Percentiles rank a stretch among this genome's conserved stretches.
Conservation (phyloP, 306 rosid genomes). For the Vigna angularis region DNA sequence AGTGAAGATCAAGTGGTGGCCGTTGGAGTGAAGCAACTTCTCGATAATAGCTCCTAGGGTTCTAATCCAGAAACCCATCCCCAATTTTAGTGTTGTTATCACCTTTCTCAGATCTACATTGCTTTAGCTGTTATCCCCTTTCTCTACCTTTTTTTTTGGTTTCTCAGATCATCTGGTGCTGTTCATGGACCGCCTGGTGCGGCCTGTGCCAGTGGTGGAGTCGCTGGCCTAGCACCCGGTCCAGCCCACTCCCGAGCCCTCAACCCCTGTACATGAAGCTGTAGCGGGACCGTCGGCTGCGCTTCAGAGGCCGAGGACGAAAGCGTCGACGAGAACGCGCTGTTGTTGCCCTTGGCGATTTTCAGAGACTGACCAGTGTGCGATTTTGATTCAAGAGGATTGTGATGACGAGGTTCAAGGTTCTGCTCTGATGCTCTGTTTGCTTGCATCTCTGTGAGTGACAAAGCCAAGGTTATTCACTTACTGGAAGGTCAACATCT, state of each 20-base stretch:
- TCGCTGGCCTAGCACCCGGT: constrained; percentile 52
- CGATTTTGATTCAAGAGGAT: constrained; percentile 80
- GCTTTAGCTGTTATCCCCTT: too few relatives aligned
- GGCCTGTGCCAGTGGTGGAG: constrained; percentile 52
- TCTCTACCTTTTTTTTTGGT: too few relatives aligned
- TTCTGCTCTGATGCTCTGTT: constrained; percentile 72
- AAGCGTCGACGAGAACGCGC: constrained; percentile 56
- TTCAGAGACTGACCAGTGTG: constrained; percentile 74
- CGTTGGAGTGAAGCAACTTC: too few relatives aligned
- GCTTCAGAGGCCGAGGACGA: neutral
- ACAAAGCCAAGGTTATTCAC: too few relatives aligned
- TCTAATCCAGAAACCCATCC: too few relatives aligned
- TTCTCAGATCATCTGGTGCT: constrained; percentile 69
- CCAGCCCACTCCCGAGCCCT: constrained; percentile 48
- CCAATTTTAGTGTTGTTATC: too few relatives aligned
- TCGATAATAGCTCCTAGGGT: too few relatives aligned
- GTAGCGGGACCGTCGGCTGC: constrained; percentile 19
- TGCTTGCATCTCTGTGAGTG: constrained; percentile 68
- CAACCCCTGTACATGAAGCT: neutral
- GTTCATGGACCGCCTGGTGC: constrained; percentile 64
- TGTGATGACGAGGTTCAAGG: constrained; percentile 59
- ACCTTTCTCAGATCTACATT: too few relatives aligned
- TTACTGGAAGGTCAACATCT: constrained; percentile 57
- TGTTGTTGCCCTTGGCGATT: constrained; percentile 57
- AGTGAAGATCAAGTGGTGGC: too few relatives aligned